Evolutionary conservation across 305 asterid species (phyloP).

Genomic region (Fraxinus nigra): DNA sequence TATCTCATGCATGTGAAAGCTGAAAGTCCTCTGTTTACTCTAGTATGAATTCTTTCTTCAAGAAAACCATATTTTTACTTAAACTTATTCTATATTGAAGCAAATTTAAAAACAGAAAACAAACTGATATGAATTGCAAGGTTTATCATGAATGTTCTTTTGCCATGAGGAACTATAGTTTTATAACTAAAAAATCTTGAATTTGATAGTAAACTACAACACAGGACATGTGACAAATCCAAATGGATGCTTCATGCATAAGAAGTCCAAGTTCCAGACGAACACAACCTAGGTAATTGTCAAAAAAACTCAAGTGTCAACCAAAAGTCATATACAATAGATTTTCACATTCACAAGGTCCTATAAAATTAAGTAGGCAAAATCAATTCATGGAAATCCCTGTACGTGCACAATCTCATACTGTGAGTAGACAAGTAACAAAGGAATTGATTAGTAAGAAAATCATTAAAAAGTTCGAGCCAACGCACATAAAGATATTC

Average conservation of each 20-base stretch:
- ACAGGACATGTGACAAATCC: not conserved
- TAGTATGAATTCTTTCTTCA: slow-evolving; percentile 7
- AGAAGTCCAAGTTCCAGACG: not conserved
- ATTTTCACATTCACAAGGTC: not conserved
- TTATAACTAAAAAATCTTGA: not conserved
- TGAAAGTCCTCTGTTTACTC: slow-evolving; percentile 5
- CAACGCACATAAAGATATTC: not conserved
- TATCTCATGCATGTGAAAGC: slow-evolving; percentile 3
- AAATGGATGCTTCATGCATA: not conserved
- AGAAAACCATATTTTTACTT: slow-evolving; percentile 7
- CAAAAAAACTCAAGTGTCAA: not conserved
- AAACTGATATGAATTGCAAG: not conserved
- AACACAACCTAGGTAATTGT: not conserved
- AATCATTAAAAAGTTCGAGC: not conserved
- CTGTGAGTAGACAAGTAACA: not conserved
- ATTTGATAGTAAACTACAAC: not conserved
- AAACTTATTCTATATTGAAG: not conserved
- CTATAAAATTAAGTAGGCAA: not conserved
- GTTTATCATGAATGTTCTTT: not conserved
- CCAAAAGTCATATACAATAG: not conserved
- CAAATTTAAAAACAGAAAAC: not conserved
- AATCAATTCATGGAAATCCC: not conserved
- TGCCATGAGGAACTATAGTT: not conserved
- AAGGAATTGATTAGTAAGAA: not conserved
- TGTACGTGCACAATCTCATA: not conserved